Percentiles rank a stretch among this genome's conserved stretches.
Conservation (phyloP, 2,329 filamentous ascomycete genomes). For the Colletotrichum sp. region DNA sequence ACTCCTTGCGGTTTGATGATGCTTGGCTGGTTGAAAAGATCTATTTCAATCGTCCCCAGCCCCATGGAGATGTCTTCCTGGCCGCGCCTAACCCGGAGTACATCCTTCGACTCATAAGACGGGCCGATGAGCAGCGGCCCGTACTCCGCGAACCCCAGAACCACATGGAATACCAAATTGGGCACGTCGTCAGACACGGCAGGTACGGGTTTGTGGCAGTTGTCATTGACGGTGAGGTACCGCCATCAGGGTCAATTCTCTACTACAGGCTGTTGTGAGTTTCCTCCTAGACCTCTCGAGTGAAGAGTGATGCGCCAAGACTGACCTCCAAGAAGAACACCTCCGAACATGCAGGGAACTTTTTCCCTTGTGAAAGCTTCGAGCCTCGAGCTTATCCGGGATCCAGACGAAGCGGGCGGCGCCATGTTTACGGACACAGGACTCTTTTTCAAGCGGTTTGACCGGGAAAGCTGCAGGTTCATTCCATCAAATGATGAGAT, state of each 20-base stretch:
- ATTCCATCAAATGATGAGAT: constrained; percentile 41
- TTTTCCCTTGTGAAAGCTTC: constrained; percentile 18
- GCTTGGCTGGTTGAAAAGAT: constrained; percentile 68
- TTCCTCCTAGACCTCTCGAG: neutral
- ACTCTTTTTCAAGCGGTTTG: constrained; percentile 88
- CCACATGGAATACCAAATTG: constrained; percentile 63
- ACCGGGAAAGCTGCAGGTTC: constrained; percentile 68
- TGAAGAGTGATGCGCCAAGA: neutral
- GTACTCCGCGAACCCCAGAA: constrained; percentile 32
- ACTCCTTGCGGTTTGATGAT: constrained; percentile 59
- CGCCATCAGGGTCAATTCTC: neutral
- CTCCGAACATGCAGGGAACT: constrained; percentile 15
- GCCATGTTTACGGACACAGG: constrained; percentile 75
- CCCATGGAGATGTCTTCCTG: constrained; percentile 4
- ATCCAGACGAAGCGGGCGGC: constrained; percentile 23
- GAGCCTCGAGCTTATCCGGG: constrained; percentile 15
- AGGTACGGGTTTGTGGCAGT: constrained; percentile 81
- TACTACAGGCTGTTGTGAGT: constrained; percentile 8
- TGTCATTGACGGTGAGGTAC: constrained; percentile 74
- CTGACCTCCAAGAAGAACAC: neutral
- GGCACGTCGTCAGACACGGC: constrained; percentile 83
- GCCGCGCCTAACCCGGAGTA: constrained; percentile 10
- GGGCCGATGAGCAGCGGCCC: constrained; percentile 47
- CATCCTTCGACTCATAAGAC: constrained; percentile 41
- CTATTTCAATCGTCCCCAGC: neutral